These are phyloP conservation scores for Globisporangium radiosum DNA, from an alignment of 352 stramenopile genomes.

Conservation along the genomic window DNA sequence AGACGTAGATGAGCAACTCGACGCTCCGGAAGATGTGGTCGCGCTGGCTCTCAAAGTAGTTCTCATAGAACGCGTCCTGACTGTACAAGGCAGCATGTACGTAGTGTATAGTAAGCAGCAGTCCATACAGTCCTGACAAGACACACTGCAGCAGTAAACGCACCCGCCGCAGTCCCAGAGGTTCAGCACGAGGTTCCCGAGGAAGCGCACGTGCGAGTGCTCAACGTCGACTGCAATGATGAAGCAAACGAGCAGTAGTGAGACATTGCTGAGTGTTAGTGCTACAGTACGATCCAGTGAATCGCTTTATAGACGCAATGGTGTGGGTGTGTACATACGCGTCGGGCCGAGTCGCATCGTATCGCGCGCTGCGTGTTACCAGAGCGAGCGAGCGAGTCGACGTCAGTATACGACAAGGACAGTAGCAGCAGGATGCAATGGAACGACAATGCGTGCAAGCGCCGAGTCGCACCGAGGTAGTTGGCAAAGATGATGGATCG, in stretches of 20 bases:
- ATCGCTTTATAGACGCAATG: no score
- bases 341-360: constrained; percentile 97
- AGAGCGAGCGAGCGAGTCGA: background rate
- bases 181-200: constrained; percentile 98
- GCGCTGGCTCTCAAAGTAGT: constrained; percentile 98
- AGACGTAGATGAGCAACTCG: constrained; percentile 98
- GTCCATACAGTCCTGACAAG: background rate
- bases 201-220: constrained; percentile 92
- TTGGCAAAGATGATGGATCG: constrained; percentile 99
- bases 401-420: background rate
- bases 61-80: constrained; percentile 99
- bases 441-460: no score
- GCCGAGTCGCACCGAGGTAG: constrained; percentile 87
- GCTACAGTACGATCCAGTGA: no score
- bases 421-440: background rate
- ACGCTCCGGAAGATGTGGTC: constrained; percentile 99
- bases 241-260: constrained; percentile 13
- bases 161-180: constrained; percentile 98
- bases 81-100: constrained; percentile 22
- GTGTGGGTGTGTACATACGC: constrained; percentile 25
- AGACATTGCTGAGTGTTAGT: background rate
- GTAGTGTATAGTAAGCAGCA: background rate
- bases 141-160: constrained; percentile 3
- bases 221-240: constrained; percentile 84
- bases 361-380: constrained; percentile 78